These are phyloP conservation scores for Saururus chinensis DNA, from an alignment of 164 flowering plant species.

Conservation along the genomic window DNA sequence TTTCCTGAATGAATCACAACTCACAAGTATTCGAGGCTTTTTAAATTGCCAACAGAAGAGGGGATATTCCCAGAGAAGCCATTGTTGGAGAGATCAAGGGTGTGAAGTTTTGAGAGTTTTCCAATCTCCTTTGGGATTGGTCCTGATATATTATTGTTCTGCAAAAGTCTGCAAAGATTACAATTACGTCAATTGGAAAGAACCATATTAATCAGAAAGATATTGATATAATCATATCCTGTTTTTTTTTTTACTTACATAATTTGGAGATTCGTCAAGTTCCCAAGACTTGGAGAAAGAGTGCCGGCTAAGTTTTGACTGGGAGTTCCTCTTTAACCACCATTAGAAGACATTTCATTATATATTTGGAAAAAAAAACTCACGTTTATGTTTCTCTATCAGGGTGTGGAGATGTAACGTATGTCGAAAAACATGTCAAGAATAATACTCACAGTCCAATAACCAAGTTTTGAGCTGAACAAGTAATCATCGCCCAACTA, in stretches of 20 bases:
- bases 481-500: constrained; percentile 98
- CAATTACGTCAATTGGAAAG: constrained; percentile 2
- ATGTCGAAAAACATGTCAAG: not conserved
- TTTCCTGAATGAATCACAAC: constrained; percentile 12
- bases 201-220: not conserved
- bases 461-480: constrained; percentile 63
- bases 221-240: not conserved
- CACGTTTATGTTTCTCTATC: no score
- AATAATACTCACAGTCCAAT: constrained; percentile 65
- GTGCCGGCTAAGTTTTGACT: constrained; percentile 80
- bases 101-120: constrained; percentile 51
- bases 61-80: constrained; percentile 56
- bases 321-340: constrained; percentile 59
- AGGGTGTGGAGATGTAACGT: not conserved
- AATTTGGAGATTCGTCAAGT: constrained; percentile 79
- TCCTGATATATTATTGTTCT: constrained; percentile 79
- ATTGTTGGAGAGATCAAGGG: constrained; percentile 84
- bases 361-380: no score
- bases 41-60: constrained; percentile 39
- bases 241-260: constrained; percentile 39
- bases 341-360: not conserved
- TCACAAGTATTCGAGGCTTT: constrained; percentile 68
- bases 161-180: constrained; percentile 47
- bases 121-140: constrained; percentile 68
- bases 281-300: constrained; percentile 74